Conservation (phyloP, 2,329 filamentous ascomycete genomes). For the Chalaropsis ovoidea region DNA sequence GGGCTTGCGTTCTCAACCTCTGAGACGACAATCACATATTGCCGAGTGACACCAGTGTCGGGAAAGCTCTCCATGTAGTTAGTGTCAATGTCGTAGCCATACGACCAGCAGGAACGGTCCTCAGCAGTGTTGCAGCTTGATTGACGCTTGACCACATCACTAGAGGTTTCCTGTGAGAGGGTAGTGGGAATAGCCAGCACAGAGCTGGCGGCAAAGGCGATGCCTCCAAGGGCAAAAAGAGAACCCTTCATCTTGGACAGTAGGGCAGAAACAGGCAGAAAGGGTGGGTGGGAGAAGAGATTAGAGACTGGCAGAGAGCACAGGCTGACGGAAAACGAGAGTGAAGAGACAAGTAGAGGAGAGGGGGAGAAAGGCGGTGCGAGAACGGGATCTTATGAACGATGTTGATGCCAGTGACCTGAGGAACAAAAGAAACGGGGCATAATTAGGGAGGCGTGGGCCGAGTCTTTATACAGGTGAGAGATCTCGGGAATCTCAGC, state of each 20-base stretch:
- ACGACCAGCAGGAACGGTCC: constrained; percentile 28
- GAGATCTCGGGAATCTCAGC: neutral
- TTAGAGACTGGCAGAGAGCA: neutral
- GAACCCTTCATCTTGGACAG: constrained; percentile 24
- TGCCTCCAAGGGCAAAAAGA: constrained; percentile 16
- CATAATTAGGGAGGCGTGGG: constrained; percentile 11
- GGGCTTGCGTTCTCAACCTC: constrained; percentile 25
- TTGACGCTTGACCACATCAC: constrained; percentile 30
- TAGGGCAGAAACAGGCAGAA: constrained; percentile 14
- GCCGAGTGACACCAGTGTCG: constrained; percentile 28
- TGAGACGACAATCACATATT: constrained; percentile 27
- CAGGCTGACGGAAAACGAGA: neutral
- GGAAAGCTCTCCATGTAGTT: constrained; percentile 31
- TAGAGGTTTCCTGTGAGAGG: constrained; percentile 13
- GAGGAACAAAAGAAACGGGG: constrained; percentile 20
- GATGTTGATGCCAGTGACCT: constrained; percentile 18
- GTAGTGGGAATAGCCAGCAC: constrained; percentile 21
- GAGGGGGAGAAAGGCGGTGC: constrained; percentile 22
- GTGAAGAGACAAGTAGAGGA: constrained; percentile 4
- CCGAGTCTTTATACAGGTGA: constrained; percentile 20
- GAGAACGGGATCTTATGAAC: constrained; percentile 21
- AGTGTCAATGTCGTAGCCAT: constrained; percentile 31
- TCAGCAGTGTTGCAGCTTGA: constrained; percentile 28
- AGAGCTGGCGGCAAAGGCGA: constrained; percentile 19
- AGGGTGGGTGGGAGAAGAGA: neutral